Conservation (phyloP, 768 basidiomycete genomes). For the Dictyophora rubrovolvata region DNA sequence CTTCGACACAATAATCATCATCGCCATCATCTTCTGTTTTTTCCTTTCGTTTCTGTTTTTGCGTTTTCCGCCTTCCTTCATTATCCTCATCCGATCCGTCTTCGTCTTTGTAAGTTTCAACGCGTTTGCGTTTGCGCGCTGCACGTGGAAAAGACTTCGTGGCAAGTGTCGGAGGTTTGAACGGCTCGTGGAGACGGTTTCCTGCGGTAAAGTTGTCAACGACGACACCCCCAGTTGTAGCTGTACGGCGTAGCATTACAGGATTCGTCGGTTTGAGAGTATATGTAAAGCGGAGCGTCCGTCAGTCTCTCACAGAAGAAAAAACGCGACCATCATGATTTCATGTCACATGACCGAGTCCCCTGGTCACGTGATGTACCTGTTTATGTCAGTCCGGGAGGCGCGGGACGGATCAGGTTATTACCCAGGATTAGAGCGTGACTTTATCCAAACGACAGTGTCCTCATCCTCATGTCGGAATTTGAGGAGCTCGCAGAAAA, state of each 20-base stretch:
- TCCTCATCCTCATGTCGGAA: too few species aligned
- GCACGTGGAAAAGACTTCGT: conserved; percentile 33
- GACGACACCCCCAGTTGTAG: conserved; percentile 62
- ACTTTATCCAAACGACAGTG: too few species aligned
- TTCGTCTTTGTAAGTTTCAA: conserved; percentile 72
- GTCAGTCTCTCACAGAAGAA: neutral
- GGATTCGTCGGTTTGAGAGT: too few species aligned
- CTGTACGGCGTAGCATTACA: conserved; percentile 62
- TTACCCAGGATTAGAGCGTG: too few species aligned
- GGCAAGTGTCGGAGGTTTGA: conserved; percentile 58
- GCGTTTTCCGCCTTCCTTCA: conserved; percentile 39
- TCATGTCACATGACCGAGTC: too few species aligned
- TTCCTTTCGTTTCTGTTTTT: conserved; percentile 60
- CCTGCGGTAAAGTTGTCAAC: conserved; percentile 66
- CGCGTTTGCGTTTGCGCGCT: conserved; percentile 73
- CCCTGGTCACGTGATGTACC: too few species aligned
- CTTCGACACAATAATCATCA: conserved; percentile 50
- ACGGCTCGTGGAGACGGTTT: conserved; percentile 64
- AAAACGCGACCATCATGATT: too few species aligned
- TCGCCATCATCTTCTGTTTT: conserved; percentile 48
- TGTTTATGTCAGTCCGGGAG: too few species aligned
- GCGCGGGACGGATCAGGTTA: too few species aligned
- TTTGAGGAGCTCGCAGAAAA: too few species aligned
- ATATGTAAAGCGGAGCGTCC: too few species aligned
- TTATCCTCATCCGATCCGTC: conserved; percentile 44